Conservation (phyloP, 345 rosid species). For the Lumnitzera racemosa region DNA sequence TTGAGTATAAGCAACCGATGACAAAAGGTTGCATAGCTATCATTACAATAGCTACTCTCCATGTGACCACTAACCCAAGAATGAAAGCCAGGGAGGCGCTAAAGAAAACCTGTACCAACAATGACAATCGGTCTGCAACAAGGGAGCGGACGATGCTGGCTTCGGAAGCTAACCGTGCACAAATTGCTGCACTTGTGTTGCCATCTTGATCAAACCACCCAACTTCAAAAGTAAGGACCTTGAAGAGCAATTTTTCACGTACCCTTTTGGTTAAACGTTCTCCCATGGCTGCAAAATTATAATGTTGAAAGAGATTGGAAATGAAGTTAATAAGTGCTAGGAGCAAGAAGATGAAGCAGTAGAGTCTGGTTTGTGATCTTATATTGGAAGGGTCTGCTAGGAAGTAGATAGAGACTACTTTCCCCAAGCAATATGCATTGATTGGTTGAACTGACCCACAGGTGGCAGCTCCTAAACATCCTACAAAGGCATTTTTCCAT, state of each 20-base stretch:
- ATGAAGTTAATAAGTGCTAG: conserved; percentile 26
- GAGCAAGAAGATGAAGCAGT: conserved; percentile 33
- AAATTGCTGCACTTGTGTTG: conserved; percentile 40
- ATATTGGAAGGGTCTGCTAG: conserved; percentile 20
- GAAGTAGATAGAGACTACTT: conserved; percentile 33
- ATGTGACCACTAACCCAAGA: conserved; percentile 22
- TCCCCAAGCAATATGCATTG: conserved; percentile 35
- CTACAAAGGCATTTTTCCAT: conserved; percentile 32
- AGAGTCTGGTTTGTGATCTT: conserved; percentile 21
- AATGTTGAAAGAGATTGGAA: conserved; percentile 35
- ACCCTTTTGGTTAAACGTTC: conserved; percentile 34
- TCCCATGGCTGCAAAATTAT: conserved; percentile 42
- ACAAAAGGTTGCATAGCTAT: conserved; percentile 40
- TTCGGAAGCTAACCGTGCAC: conserved; percentile 32
- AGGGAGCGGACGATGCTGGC: conserved; percentile 35
- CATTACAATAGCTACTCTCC: conserved; percentile 40
- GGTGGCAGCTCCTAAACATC: conserved; percentile 36
- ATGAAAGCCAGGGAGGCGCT: conserved; percentile 30
- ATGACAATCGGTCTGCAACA: conserved; percentile 30
- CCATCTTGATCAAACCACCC: conserved; percentile 49
- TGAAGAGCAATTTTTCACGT: conserved; percentile 24
- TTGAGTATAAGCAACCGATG: conserved; percentile 31
- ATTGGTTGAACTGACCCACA: conserved; percentile 30
- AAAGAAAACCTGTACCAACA: conserved; percentile 30
- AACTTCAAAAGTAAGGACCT: conserved; percentile 35